Percentiles rank a stretch among this genome's conserved stretches.
These are phyloP conservation scores for Gastrolobium bilobum DNA, from an alignment of 306 rosid genomes.

Conservation along the genomic window DNA sequence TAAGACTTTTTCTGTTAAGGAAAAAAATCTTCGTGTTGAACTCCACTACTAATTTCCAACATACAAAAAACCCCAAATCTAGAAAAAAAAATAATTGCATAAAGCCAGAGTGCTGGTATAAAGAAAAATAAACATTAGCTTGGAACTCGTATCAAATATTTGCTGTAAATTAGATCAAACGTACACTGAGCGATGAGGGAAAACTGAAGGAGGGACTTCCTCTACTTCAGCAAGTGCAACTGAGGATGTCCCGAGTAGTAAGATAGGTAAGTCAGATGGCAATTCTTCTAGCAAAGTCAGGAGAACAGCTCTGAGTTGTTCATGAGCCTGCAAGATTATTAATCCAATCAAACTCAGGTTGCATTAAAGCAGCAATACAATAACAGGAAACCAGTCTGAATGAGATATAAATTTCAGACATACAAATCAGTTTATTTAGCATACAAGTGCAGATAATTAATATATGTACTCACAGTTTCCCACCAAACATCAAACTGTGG, in stretches of 20 bases:
- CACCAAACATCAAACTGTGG: conserved; percentile 98
- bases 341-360: conserved; percentile 49
- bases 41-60: conserved; percentile 22
- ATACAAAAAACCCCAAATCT: conserved; percentile 25
- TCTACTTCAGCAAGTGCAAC: conserved; percentile 74
- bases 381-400: conserved; percentile 21
- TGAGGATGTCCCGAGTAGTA: conserved; percentile 85
- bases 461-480: conserved; percentile 83
- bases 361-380: conserved; percentile 39
- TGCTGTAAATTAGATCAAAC: conserved; percentile 51
- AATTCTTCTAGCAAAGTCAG: conserved; percentile 87
- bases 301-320: conserved; percentile 93
- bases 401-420: conserved; percentile 33
- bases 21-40: conserved; percentile 4
- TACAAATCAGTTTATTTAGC: conserved; percentile 40
- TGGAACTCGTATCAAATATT: conserved; percentile 20
- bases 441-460: conserved; percentile 33
- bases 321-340: conserved; percentile 80
- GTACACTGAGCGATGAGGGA: conserved; percentile 75
- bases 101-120: conserved; percentile 18
- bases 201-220: conserved; percentile 72
- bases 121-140: conserved; percentile 14
- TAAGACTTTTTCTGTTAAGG: no score
- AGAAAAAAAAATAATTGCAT: conserved; percentile 16
- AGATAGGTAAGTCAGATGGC: conserved; percentile 87